phyloP scores from a whole-genome alignment of 2,329 filamentous ascomycete species.

The Penicillium sp. region DNA sequence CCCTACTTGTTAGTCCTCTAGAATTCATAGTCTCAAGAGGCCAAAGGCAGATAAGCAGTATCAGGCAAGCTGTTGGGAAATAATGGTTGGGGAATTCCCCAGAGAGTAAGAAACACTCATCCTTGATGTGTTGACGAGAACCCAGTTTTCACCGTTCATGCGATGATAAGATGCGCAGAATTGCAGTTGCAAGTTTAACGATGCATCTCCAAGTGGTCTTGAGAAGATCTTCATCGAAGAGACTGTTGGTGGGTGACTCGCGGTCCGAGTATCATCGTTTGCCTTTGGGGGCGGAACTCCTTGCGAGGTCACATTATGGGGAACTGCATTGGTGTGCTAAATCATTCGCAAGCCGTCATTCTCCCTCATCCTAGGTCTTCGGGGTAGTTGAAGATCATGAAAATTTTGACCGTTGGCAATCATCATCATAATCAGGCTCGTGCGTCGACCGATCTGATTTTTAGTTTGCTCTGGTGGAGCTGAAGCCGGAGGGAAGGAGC shows the following conservation, averaged over 20 bases:
- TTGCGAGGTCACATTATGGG: no score
- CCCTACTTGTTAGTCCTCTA: no score
- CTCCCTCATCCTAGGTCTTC: neutral
- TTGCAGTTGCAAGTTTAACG: neutral
- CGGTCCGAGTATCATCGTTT: no score
- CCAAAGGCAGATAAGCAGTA: no score
- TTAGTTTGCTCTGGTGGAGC: neutral
- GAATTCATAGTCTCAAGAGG: no score
- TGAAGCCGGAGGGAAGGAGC: neutral
- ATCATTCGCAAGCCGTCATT: neutral
- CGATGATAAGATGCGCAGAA: neutral
- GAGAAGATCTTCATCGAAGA: no score
- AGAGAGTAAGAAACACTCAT: neutral
- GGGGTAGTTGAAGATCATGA: neutral
- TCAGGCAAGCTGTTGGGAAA: no score
- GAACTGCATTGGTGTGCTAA: no score
- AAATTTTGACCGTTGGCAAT: neutral
- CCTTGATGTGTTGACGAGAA: neutral
- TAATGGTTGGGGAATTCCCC: no score
- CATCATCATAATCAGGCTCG: neutral
- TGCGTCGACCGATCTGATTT: neutral
- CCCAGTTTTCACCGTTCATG: neutral
- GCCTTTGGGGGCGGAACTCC: no score
- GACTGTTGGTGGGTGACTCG: no score
- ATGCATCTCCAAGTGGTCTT: no score